Base-by-base conservation (phyloP, 768 basidiomycete genomes). In the Pleurotus eryngii region DNA sequence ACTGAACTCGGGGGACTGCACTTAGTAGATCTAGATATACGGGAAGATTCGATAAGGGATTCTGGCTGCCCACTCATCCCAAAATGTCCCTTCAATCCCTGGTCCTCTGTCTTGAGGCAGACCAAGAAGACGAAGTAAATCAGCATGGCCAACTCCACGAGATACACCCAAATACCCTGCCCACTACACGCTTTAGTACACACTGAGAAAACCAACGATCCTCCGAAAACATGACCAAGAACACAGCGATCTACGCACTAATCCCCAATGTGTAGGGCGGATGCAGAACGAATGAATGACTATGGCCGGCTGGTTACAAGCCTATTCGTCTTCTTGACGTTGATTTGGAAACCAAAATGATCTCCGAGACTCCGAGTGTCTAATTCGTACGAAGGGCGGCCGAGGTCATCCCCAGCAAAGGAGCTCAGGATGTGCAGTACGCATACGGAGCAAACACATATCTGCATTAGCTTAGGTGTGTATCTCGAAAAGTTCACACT, bases 41-140 rank as follows among this genome's bases (percentile, higher is more conserved):
- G 75, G 74, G 18, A 75, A 51, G 17, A 76, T 55, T 39, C 60
- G 65, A 40, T 67, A 72, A 22, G 64, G 63, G 3, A 72, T 69
- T 9, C 42, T 51, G 4, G 35, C 46, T 3, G 67, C 70, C 67
- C 68, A 45, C n/a, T 45, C 42, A 6, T 43, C 42, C 42, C 42
- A 43, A 22, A 43, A 15, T 20, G 15, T n/a, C 42, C 42, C 11
- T 22, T 45, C 42, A 45, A 45, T 17, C 2, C 20, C 42, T 45
- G 42, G 42, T 45, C 42, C 42, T 45, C 42, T 12, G 20, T 7
- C 42, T 22, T 22, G n/a, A 14, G 42, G 15, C 42, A 14, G 7
- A 22, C 42, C 11, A 45, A n/a, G 20, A 45, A 22, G 30, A 35
- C 30, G 11, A 35, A 35, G 30, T 35, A 11, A 8, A 35, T 35